Conservation (phyloP, 2,329 filamentous ascomycete species). For the Epichloe gansuensis region DNA sequence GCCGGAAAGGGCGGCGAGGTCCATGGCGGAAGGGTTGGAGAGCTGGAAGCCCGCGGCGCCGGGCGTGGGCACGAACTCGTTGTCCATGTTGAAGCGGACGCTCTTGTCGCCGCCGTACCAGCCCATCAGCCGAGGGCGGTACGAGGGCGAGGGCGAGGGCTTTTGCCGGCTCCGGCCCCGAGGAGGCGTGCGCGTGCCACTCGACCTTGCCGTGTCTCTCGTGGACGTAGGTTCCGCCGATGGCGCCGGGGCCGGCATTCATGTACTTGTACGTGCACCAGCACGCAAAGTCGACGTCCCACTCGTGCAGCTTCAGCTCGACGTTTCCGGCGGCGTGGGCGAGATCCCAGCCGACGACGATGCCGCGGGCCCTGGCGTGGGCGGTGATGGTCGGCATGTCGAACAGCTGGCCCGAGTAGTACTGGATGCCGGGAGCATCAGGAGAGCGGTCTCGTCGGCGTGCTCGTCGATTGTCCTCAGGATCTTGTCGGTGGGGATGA, state of each 20-base stretch:
- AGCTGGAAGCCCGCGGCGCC: conserved; percentile 75
- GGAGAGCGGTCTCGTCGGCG: conserved; percentile 57
- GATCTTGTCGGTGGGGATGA: conserved; percentile 59
- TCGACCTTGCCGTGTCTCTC: conserved; percentile 53
- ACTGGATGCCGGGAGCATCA: conserved; percentile 80
- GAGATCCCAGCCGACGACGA: conserved; percentile 76
- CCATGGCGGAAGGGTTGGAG: conserved; percentile 70
- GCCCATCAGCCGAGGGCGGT: conserved; percentile 57
- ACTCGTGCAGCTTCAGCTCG: conserved; percentile 66
- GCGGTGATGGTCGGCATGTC: conserved; percentile 71
- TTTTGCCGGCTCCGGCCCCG: conserved; percentile 10
- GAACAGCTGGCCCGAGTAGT: conserved; percentile 82
- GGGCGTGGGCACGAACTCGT: conserved; percentile 61
- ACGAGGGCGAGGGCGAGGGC: conserved; percentile 23
- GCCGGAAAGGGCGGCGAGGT: conserved; percentile 62
- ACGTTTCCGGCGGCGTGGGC: conserved; percentile 83
- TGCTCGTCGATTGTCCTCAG: conserved; percentile 63
- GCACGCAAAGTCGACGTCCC: conserved; percentile 81
- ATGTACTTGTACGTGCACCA: conserved; percentile 97
- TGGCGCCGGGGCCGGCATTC: conserved; percentile 72
- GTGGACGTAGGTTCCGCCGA: conserved; percentile 73
- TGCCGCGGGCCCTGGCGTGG: conserved; percentile 58
- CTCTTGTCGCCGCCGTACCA: conserved; percentile 81
- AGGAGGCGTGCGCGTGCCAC: conserved; percentile 3
- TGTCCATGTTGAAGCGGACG: conserved; percentile 73